Conservation (phyloP, 108 stramenopile genomes). For the Cyclotella distinguenda region DNA sequence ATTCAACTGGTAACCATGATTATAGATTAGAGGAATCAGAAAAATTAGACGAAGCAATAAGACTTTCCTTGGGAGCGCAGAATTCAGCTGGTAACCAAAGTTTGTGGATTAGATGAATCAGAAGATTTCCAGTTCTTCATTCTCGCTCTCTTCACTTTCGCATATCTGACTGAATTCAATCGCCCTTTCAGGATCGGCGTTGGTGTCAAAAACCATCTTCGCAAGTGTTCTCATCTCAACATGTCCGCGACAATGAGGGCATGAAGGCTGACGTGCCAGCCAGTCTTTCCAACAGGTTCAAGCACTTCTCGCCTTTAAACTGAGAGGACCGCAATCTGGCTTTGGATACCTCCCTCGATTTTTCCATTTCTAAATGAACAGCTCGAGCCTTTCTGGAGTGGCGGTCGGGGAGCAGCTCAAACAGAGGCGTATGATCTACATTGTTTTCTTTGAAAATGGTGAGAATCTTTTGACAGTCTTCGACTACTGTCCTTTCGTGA, state of each 20-base stretch:
- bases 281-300: conserved; percentile 64
- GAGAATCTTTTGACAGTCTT: conserved; percentile 32
- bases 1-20: too few species aligned
- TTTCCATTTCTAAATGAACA: not conserved
- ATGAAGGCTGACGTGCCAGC: conserved; percentile 59
- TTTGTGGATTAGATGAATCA: too few species aligned
- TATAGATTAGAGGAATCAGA: too few species aligned
- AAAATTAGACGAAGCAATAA: too few species aligned
- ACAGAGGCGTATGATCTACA: conserved; percentile 17
- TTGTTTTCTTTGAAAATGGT: conserved; percentile 8
- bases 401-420: conserved; percentile 29
- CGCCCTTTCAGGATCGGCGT: conserved; percentile 20
- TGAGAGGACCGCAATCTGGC: not conserved
- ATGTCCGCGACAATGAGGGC: conserved; percentile 58
- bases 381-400: conserved; percentile 22
- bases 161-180: conserved; percentile 45
- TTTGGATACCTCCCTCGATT: not conserved
- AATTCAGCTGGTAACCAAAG: too few species aligned
- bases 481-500: conserved; percentile 23
- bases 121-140: conserved; percentile 37
- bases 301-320: conserved; percentile 4
- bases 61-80: too few species aligned
- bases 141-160: conserved; percentile 30
- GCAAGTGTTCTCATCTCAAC: conserved; percentile 43
- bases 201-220: conserved; percentile 50